These are phyloP conservation scores for Guadua angustifolia DNA, from an alignment of 176 grass and related monocot species.

Conservation along the genomic window DNA sequence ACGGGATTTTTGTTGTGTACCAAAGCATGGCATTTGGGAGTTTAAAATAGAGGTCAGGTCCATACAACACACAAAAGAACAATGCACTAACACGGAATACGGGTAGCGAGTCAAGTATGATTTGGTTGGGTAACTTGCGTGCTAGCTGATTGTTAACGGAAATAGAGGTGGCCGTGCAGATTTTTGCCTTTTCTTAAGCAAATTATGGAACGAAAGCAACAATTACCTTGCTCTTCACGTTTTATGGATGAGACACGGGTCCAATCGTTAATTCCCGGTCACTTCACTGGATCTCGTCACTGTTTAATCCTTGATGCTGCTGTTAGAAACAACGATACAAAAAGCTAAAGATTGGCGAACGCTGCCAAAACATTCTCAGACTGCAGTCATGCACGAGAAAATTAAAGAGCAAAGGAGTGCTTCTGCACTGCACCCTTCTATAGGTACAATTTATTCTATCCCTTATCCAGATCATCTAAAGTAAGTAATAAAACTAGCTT, in stretches of 20 bases:
- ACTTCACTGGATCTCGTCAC: not conserved
- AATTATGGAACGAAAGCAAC: slow-evolving; percentile 38
- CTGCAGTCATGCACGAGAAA: no score
- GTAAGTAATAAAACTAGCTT: no score
- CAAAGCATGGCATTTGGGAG: no score
- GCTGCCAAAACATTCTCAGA: no score
- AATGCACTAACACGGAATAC: not conserved
- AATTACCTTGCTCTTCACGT: slow-evolving; percentile 18
- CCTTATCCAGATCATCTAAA: no score
- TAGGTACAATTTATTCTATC: no score
- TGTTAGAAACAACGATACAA: not conserved
- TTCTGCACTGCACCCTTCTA: no score
- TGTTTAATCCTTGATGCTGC: slow-evolving; percentile 7
- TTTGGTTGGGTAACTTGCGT: slow-evolving; percentile 12
- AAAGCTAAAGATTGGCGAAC: not conserved
- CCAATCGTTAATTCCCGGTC: not conserved
- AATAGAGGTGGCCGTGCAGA: not conserved
- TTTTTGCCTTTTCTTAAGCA: not conserved
- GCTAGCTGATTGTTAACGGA: not conserved
- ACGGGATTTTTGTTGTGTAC: no score
- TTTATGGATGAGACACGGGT: not conserved
- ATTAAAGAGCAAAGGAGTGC: no score
- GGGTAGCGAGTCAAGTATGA: no score
- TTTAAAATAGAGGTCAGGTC: no score
- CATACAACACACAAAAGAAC: not conserved